These are phyloP conservation scores for Ploettnerulaceae sp. DNA, from an alignment of 2,329 filamentous ascomycete species.

Conservation along the genomic window DNA sequence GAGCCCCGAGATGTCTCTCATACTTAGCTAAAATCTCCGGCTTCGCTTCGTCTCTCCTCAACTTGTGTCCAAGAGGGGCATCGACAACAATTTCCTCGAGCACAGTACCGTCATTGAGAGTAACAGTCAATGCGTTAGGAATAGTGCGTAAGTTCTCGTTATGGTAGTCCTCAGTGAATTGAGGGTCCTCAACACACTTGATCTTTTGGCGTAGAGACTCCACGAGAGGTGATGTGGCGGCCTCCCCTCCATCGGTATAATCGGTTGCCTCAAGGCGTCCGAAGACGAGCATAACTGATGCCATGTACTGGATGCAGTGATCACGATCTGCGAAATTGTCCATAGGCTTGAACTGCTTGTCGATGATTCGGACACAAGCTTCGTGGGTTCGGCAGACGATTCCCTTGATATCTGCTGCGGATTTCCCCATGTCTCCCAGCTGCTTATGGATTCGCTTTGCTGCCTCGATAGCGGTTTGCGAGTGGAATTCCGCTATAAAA, in stretches of 20 bases:
- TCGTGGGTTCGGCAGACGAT: constrained; percentile 96
- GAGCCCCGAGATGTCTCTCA: constrained; percentile 81
- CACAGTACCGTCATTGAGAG: constrained; percentile 87
- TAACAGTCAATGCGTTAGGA: constrained; percentile 92
- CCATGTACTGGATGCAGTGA: constrained; percentile 99
- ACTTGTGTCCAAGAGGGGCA: constrained; percentile 87
- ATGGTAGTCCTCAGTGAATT: constrained; percentile 95
- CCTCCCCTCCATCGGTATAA: constrained; percentile 89
- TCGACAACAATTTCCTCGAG: constrained; percentile 89
- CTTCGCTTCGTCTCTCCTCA: constrained; percentile 93
- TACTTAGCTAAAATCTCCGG: constrained; percentile 95
- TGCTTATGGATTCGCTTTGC: constrained; percentile 82
- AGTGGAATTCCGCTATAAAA: constrained; percentile 82
- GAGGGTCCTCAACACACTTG: constrained; percentile 90
- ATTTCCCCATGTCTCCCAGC: constrained; percentile 81
- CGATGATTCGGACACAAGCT: constrained; percentile 97
- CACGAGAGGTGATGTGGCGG: constrained; percentile 81
- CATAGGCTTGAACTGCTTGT: constrained; percentile 99
- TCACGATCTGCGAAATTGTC: constrained; percentile 99
- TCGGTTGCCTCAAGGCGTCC: constrained; percentile 89
- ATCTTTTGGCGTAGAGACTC: constrained; percentile 92
- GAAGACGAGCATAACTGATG: constrained; percentile 90
- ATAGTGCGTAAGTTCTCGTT: constrained; percentile 91
- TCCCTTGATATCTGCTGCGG: constrained; percentile 85
- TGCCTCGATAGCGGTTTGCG: constrained; percentile 94